A percentile compares a stretch with the other conserved stretches of the same genome.
Evolutionary conservation across 2,329 filamentous ascomycete species (phyloP).

Genomic region (Aspergillus pseudoviridinutans): DNA sequence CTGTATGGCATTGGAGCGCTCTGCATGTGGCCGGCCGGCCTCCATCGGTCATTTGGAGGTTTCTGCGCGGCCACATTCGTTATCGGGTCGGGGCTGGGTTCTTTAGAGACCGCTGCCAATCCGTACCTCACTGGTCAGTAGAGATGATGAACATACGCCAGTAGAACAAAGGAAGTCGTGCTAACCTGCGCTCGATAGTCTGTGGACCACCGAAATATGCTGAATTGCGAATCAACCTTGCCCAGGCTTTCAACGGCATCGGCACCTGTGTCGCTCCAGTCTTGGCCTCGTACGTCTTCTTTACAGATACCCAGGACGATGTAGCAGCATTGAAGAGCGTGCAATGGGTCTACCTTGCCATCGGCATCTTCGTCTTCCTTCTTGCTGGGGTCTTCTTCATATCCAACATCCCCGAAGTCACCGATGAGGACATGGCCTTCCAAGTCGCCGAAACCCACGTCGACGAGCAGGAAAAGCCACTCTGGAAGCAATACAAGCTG

Average conservation of each 20-base stretch:
- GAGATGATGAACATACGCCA: not conserved
- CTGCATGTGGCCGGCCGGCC: constrained; percentile 79
- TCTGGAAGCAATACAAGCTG: constrained; percentile 67
- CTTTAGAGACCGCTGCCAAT: constrained; percentile 74
- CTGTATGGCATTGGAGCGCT: constrained; percentile 70
- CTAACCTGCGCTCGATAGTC: constrained; percentile 40
- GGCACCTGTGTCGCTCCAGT: constrained; percentile 71
- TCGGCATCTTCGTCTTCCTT: constrained; percentile 67
- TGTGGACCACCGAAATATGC: constrained; percentile 72
- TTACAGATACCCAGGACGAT: constrained; percentile 58
- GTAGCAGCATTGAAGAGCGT: constrained; percentile 61
- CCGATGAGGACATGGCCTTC: constrained; percentile 63
- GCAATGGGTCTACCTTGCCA: constrained; percentile 77
- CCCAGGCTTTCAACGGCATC: constrained; percentile 73
- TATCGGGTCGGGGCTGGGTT: constrained; percentile 68
- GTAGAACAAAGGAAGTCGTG: constrained; percentile 25
- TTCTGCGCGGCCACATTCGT: constrained; percentile 71
- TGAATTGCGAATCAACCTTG: constrained; percentile 72
- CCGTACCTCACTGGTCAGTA: constrained; percentile 61
- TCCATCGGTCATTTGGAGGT: constrained; percentile 68
- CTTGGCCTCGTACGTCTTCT: constrained; percentile 69
- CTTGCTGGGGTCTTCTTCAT: constrained; percentile 66
- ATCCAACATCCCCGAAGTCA: constrained; percentile 67
- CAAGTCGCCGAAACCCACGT: constrained; percentile 56
- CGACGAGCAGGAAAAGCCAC: constrained; percentile 55